phyloP scores from a whole-genome alignment of 2,329 filamentous ascomycete species.

The Chaetomium strumarium region DNA sequence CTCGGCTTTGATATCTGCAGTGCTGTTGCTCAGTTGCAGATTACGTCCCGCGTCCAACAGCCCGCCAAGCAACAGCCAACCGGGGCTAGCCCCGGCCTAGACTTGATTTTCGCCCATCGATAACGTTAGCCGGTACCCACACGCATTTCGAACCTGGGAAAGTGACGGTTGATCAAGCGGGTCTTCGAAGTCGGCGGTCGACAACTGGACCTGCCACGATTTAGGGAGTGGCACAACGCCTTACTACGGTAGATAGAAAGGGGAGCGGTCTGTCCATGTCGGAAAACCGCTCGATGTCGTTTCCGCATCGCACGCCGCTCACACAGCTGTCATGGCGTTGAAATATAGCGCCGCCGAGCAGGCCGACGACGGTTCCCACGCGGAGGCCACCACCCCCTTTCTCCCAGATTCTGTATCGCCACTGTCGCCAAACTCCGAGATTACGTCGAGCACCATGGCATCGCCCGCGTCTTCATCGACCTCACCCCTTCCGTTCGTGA shows the following conservation, averaged over 20 bases:
- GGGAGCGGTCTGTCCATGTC: constrained; percentile 6
- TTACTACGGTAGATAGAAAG: neutral
- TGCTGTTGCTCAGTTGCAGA: neutral
- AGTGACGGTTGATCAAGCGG: neutral
- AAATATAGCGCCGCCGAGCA: constrained; percentile 15
- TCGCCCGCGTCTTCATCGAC: constrained; percentile 19
- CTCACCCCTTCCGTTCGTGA: constrained; percentile 21
- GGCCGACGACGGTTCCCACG: constrained; percentile 18
- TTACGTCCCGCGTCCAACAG: neutral
- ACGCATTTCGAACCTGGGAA: neutral
- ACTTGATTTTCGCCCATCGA: constrained; percentile 9
- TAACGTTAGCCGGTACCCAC: no score
- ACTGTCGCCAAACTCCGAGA: constrained; percentile 15
- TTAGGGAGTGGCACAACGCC: no score
- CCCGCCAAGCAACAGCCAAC: neutral
- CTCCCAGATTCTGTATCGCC: constrained; percentile 11
- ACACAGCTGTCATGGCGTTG: constrained; percentile 16
- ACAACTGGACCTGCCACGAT: constrained; percentile 4
- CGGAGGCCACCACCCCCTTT: constrained; percentile 5
- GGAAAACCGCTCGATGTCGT: neutral
- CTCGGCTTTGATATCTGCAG: neutral
- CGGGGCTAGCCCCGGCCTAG: constrained; percentile 1
- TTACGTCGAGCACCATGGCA: constrained; percentile 11
- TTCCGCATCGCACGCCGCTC: constrained; percentile 5
- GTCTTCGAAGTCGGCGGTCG: constrained; percentile 3